A percentile compares a stretch with the other conserved stretches of the same genome.
Conservation (phyloP, 1,284 basidiomycete species). For the Trichosporon sp. region DNA sequence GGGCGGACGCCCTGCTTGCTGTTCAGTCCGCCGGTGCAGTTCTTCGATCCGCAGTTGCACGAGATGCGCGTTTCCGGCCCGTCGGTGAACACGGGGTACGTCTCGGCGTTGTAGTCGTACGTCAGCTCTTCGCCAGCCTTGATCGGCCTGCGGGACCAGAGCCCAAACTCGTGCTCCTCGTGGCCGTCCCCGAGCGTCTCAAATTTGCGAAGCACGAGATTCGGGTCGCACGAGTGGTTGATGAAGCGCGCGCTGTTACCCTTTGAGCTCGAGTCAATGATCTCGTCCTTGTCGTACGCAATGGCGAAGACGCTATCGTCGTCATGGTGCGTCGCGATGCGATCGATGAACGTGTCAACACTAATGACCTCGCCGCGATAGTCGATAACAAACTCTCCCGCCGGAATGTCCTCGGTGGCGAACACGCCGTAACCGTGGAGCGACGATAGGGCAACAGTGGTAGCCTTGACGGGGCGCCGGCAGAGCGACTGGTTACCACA, state of each 20-base stretch:
- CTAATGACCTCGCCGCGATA: constrained; percentile 52
- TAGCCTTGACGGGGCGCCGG: constrained; percentile 34
- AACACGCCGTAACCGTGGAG: constrained; percentile 51
- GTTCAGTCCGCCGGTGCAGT: constrained; percentile 48
- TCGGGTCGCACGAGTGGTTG: constrained; percentile 52
- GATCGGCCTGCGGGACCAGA: constrained; percentile 51
- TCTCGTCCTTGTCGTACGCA: constrained; percentile 52
- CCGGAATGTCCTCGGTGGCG: constrained; percentile 45
- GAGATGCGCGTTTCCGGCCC: constrained; percentile 35
- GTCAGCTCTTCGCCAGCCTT: constrained; percentile 49
- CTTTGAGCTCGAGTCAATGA: constrained; percentile 44
- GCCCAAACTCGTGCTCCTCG: constrained; percentile 52
- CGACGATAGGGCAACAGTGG: constrained; percentile 34
- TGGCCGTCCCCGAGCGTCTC: constrained; percentile 43
- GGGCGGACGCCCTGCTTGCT: constrained; percentile 20
- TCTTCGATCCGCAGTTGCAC: constrained; percentile 48
- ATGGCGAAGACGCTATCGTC: constrained; percentile 50
- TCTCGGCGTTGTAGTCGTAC: constrained; percentile 51
- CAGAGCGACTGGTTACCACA: constrained; percentile 43
- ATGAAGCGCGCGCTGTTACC: constrained; percentile 53
- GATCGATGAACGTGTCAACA: constrained; percentile 41
- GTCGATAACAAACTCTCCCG: constrained; percentile 52
- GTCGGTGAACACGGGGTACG: constrained; percentile 32
- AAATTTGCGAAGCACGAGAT: constrained; percentile 49
- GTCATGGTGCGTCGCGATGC: constrained; percentile 41